phyloP scores from a whole-genome alignment of 805 yeast genomes.

The Wickerhamomyces kurtzmanii region DNA sequence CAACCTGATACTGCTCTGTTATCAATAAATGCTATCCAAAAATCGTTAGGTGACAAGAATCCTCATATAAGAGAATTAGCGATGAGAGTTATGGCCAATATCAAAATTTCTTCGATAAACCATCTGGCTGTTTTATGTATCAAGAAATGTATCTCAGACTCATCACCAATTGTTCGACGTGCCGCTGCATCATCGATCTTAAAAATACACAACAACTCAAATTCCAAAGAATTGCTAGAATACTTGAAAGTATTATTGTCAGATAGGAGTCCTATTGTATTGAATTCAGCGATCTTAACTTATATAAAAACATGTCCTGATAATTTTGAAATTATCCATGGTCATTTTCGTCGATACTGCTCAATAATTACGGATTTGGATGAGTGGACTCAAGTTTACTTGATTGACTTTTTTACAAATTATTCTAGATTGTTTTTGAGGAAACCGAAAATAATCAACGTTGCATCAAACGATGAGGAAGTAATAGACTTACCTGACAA shows the following conservation, averaged over 20 bases:
- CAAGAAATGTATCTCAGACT: slow-evolving; percentile 57
- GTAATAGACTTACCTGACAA: slow-evolving; percentile 32
- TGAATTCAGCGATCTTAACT: slow-evolving; percentile 57
- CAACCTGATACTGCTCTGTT: slow-evolving; percentile 88
- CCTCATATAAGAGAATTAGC: slow-evolving; percentile 65
- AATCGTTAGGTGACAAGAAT: slow-evolving; percentile 59
- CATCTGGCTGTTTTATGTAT: slow-evolving; percentile 73
- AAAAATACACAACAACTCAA: slow-evolving; percentile 38
- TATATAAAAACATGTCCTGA: slow-evolving; percentile 44
- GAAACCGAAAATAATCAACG: slow-evolving; percentile 33
- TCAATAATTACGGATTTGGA: slow-evolving; percentile 42
- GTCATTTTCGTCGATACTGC: slow-evolving; percentile 53
- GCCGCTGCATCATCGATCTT: slow-evolving; percentile 72
- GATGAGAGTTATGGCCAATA: slow-evolving; percentile 73
- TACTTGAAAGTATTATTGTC: slow-evolving; percentile 42
- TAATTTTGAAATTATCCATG: slow-evolving; percentile 59
- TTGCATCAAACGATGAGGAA: slow-evolving; percentile 16
- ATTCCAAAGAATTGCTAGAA: slow-evolving; percentile 37
- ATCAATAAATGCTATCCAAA: slow-evolving; percentile 87
- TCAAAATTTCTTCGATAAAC: slow-evolving; percentile 68
- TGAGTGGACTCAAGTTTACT: slow-evolving; percentile 56
- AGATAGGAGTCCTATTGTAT: slow-evolving; percentile 61
- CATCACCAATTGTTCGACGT: slow-evolving; percentile 68
- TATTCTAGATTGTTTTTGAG: slow-evolving; percentile 57
- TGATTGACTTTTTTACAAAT: slow-evolving; percentile 54